Conservation (phyloP, 495 filamentous ascomycete species). For the Penicillium riverlandense region DNA sequence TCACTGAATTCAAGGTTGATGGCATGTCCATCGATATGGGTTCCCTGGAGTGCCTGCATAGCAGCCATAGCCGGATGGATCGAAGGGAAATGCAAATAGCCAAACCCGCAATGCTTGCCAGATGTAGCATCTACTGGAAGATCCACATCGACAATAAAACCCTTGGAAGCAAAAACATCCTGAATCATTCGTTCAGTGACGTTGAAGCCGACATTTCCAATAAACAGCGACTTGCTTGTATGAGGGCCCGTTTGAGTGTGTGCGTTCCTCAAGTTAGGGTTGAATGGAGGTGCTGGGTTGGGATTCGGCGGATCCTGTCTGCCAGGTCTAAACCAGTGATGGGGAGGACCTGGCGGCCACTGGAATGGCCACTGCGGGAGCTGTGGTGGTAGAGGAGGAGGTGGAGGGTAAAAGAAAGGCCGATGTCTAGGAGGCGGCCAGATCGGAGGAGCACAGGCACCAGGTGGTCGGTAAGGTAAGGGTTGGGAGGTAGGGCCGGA, state of each 20-base stretch:
- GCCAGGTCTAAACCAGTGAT: neutral
- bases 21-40: conserved; percentile 68
- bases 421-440: neutral
- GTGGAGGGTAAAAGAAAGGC: conserved; percentile 2
- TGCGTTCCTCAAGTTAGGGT: neutral
- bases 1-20: conserved; percentile 83
- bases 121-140: conserved; percentile 80
- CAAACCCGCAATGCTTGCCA: conserved; percentile 84
- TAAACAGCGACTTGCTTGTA: conserved; percentile 74
- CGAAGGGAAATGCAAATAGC: conserved; percentile 74
- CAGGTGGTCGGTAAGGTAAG: neutral
- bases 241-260: conserved; percentile 40
- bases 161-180: conserved; percentile 69
- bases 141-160: conserved; percentile 63
- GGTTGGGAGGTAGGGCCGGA: neutral
- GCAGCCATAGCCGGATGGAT: conserved; percentile 73
- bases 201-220: conserved; percentile 86
- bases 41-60: conserved; percentile 66
- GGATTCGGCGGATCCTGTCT: neutral
- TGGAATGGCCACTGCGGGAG: neutral
- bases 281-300: neutral
- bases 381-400: conserved; percentile 5
- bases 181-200: conserved; percentile 65
- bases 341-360: neutral
- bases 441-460: too few relatives aligned